Percentiles rank a stretch among this genome's conserved stretches.
phyloP scores from a whole-genome alignment of 2,329 filamentous ascomycete genomes.

The Emericellopsis cladophorae region DNA sequence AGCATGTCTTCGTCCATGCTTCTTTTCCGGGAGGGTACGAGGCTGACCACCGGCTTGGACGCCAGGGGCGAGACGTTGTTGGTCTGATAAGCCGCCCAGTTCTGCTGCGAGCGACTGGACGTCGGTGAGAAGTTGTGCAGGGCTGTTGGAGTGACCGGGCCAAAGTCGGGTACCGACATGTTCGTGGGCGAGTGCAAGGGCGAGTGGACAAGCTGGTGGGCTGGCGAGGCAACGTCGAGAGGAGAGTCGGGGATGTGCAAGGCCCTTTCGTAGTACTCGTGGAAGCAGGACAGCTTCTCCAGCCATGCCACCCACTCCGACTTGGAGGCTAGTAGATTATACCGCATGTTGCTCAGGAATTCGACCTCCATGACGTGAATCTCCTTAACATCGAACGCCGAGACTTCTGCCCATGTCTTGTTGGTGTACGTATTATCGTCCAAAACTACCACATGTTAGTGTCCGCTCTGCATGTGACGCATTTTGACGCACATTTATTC shows the following conservation, averaged over 20 bases:
- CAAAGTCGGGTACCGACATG: constrained; percentile 15
- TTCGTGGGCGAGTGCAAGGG: constrained; percentile 37
- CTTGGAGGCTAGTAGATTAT: constrained; percentile 78
- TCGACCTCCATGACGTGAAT: constrained; percentile 99
- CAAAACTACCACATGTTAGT: constrained; percentile 42
- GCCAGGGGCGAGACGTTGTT: constrained; percentile 34
- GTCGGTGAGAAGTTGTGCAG: constrained; percentile 26
- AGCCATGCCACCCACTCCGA: constrained; percentile 85
- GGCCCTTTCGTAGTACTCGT: constrained; percentile 68
- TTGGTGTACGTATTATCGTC: constrained; percentile 99
- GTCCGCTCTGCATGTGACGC: not conserved
- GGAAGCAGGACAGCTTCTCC: constrained; percentile 67
- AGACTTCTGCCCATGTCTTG: constrained; percentile 98
- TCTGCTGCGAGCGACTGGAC: constrained; percentile 17
- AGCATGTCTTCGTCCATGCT: constrained; percentile 33
- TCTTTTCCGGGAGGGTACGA: constrained; percentile 32
- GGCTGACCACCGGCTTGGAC: constrained; percentile 28
- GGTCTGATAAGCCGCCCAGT: constrained; percentile 24
- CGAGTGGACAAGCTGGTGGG: constrained; percentile 24
- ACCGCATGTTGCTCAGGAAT: constrained; percentile 96
- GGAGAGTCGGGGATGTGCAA: constrained; percentile 30
- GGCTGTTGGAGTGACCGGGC: constrained; percentile 18
- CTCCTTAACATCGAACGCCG: constrained; percentile 82
- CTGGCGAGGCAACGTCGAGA: constrained; percentile 26
- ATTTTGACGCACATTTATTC: constrained; percentile 66